Conservation (phyloP, 2,329 filamentous ascomycete species). For the Clarireedia monteithiana region DNA sequence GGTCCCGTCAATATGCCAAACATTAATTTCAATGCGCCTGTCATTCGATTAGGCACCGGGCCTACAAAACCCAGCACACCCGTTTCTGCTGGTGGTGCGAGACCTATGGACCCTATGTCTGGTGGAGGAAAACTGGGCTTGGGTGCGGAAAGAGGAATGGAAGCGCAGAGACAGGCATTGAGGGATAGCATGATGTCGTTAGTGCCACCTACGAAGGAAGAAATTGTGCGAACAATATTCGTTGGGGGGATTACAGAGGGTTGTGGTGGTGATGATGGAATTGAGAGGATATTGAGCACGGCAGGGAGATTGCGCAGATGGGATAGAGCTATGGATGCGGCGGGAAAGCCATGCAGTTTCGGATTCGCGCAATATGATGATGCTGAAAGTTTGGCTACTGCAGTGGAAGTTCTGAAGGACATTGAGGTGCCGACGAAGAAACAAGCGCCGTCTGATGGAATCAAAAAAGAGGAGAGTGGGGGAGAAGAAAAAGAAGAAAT, state of each 20-base stretch:
- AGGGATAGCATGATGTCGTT: slow-evolving; percentile 64
- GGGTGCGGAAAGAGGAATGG: slow-evolving; percentile 43
- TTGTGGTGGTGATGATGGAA: slow-evolving; percentile 64
- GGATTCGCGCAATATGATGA: slow-evolving; percentile 96
- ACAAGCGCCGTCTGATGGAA: slow-evolving; percentile 45
- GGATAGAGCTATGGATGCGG: slow-evolving; percentile 68
- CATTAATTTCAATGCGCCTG: slow-evolving; percentile 96
- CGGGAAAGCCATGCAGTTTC: slow-evolving; percentile 77
- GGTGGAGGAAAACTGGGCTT: slow-evolving; percentile 31
- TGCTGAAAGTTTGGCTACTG: slow-evolving; percentile 75
- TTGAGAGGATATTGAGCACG: slow-evolving; percentile 71
- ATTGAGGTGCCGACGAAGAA: slow-evolving; percentile 75
- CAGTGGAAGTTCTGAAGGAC: slow-evolving; percentile 76
- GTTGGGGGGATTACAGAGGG: slow-evolving; percentile 79
- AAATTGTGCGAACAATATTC: slow-evolving; percentile 87
- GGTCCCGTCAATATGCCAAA: slow-evolving; percentile 87
- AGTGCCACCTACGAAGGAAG: slow-evolving; percentile 78
- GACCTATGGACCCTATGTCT: slow-evolving; percentile 32
- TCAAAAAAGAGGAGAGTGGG: slow-evolving; percentile 35
- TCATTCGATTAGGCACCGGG: slow-evolving; percentile 84
- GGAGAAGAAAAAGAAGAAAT: slow-evolving; percentile 34
- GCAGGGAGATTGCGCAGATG: slow-evolving; percentile 76
- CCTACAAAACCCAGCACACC: slow-evolving; percentile 51
- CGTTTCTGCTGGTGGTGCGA: slow-evolving; percentile 34
- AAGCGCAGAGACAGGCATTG: slow-evolving; percentile 56